Conservation (phyloP, 164 flowering plant species). For the Magnolia officinalis region DNA sequence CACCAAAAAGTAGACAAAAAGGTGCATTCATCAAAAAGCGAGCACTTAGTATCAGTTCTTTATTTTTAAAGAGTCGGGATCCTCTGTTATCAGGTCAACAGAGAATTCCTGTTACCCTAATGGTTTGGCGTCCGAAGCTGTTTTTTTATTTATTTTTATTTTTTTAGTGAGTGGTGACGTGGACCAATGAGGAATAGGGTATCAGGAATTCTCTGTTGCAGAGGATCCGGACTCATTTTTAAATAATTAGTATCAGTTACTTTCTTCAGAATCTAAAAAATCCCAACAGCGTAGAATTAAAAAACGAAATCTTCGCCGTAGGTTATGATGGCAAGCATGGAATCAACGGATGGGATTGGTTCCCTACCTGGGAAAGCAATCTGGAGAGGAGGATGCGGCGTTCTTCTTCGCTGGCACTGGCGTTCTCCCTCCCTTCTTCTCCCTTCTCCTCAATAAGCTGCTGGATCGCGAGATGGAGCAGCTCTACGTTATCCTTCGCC, state of each 20-base stretch:
- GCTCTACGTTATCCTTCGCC: neutral
- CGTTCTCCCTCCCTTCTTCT: neutral
- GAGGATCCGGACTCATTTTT: too few species aligned
- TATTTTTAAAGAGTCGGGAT: too few species aligned
- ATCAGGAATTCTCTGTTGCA: too few species aligned
- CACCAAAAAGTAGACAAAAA: neutral
- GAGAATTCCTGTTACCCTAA: too few species aligned
- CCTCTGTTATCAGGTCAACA: too few species aligned
- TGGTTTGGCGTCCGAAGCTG: too few species aligned
- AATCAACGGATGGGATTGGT: neutral
- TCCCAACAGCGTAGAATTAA: too few species aligned
- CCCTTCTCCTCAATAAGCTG: neutral
- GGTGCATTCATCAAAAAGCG: neutral
- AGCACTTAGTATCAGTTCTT: neutral
- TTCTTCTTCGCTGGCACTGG: neutral
- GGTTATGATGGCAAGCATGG: neutral
- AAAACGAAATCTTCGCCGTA: neutral
- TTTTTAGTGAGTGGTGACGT: too few species aligned
- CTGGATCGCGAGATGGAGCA: constrained; percentile 1
- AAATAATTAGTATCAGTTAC: too few species aligned
- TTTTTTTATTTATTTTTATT: too few species aligned
- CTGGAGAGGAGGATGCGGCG: neutral
- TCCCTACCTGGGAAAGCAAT: constrained; percentile 5
- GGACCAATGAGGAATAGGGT: too few species aligned
- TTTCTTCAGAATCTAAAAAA: too few species aligned